These are phyloP conservation scores for Filosporella fistucella DNA, from an alignment of 495 filamentous ascomycete species.

Conservation along the genomic window DNA sequence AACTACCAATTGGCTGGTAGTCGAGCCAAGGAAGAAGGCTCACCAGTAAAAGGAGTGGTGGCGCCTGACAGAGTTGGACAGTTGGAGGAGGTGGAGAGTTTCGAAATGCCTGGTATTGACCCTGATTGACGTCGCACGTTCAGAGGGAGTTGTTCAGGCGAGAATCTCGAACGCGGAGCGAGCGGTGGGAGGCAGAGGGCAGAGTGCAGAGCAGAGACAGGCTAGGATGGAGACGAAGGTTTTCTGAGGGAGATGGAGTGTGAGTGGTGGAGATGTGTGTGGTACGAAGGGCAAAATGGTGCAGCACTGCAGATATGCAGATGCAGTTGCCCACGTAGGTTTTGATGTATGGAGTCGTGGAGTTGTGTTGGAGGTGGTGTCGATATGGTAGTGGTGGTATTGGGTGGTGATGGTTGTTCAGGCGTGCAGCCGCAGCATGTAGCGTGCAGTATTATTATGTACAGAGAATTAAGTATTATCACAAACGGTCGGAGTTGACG, in stretches of 20 bases:
- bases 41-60: slow-evolving; percentile 12
- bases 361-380: background rate
- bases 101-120: slow-evolving; percentile 18
- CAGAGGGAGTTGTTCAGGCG: slow-evolving; percentile 18
- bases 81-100: slow-evolving; percentile 19
- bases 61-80: slow-evolving; percentile 20
- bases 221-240: slow-evolving; percentile 1
- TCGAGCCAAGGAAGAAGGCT: slow-evolving; percentile 6
- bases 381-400: background rate
- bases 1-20: slow-evolving; percentile 15
- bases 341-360: background rate
- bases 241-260: background rate
- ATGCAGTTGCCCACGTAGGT: background rate
- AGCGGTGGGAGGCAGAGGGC: background rate
- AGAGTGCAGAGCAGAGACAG: background rate
- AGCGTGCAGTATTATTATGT: slow-evolving; percentile 14
- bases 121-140: slow-evolving; percentile 25
- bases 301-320: no score
- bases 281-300: no score
- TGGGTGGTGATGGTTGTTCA: background rate
- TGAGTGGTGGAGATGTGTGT: background rate
- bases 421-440: background rate
- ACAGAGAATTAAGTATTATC: slow-evolving; percentile 19
- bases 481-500: background rate
- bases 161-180: slow-evolving; percentile 19